These are phyloP conservation scores for Lipomyces japonicus DNA, from an alignment of 805 yeast genomes.

Conservation along the genomic window DNA sequence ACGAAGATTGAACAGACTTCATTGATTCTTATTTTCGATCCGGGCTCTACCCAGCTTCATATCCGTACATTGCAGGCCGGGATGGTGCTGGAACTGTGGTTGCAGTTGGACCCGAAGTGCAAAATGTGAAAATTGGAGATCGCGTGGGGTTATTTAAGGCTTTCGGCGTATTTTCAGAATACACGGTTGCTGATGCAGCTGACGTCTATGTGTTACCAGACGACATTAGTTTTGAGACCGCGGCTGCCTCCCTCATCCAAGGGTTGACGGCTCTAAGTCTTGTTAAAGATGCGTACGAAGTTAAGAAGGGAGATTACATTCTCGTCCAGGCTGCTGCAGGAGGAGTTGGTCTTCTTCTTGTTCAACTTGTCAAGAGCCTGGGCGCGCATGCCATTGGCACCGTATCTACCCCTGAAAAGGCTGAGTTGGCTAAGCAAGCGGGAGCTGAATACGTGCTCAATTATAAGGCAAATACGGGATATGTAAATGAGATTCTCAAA, in stretches of 20 bases:
- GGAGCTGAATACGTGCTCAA: constrained; percentile 79
- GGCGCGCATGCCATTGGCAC: constrained; percentile 85
- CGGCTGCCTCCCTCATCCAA: constrained; percentile 63
- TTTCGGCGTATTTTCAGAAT: constrained; percentile 65
- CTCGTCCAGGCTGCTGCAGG: constrained; percentile 94
- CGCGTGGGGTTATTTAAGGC: constrained; percentile 54
- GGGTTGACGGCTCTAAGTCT: constrained; percentile 79
- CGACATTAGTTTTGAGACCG: constrained; percentile 45
- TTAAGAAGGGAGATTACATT: constrained; percentile 65
- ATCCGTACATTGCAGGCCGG: constrained; percentile 67
- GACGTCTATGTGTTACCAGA: constrained; percentile 49
- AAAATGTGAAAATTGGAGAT: constrained; percentile 61
- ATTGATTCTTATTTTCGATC: constrained; percentile 72
- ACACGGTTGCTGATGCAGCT: constrained; percentile 42
- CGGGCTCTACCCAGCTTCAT: constrained; percentile 62
- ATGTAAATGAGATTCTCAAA: constrained; percentile 53
- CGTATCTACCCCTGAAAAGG: constrained; percentile 74
- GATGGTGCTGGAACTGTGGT: constrained; percentile 59
- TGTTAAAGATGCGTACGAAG: constrained; percentile 59
- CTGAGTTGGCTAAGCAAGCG: constrained; percentile 55
- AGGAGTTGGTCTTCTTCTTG: constrained; percentile 75
- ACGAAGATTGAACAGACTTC: constrained; percentile 17
- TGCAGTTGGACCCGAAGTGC: constrained; percentile 58
- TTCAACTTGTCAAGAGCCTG: constrained; percentile 55
- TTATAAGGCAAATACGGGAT: constrained; percentile 45